Conservation (phyloP, 495 filamentous ascomycete species). For the Penicillium cinerascens region DNA sequence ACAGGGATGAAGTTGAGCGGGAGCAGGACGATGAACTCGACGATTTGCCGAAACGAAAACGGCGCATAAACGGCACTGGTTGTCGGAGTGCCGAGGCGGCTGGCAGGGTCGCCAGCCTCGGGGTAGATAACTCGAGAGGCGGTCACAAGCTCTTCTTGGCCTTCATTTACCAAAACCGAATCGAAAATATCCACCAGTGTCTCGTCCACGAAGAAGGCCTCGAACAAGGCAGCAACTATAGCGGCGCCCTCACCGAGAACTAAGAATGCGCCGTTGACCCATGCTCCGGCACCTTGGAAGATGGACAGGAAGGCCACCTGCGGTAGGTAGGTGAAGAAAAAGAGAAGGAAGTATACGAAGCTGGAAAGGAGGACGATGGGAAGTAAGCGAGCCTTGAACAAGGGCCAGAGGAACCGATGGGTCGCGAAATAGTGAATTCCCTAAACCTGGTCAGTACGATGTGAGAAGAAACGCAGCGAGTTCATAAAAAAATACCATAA, state of each 20-base stretch:
- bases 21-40: conserved; percentile 68
- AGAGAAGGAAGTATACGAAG: conserved; percentile 59
- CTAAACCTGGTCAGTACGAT: conserved; percentile 26
- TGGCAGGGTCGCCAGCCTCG: conserved; percentile 49
- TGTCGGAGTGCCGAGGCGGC: conserved; percentile 56
- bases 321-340: conserved; percentile 58
- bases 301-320: conserved; percentile 63
- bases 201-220: conserved; percentile 66
- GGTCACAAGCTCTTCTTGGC: conserved; percentile 53
- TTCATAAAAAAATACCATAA: conserved; percentile 40
- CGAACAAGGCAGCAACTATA: conserved; percentile 59
- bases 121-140: conserved; percentile 52
- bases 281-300: conserved; percentile 58
- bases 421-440: conserved; percentile 58
- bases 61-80: conserved; percentile 58
- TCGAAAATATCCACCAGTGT: conserved; percentile 68
- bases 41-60: conserved; percentile 70
- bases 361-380: conserved; percentile 56
- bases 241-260: conserved; percentile 65
- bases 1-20: conserved; percentile 65
- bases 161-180: conserved; percentile 58
- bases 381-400: conserved; percentile 56
- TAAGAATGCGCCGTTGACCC: conserved; percentile 60
- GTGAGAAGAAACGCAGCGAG: background rate
- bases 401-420: conserved; percentile 61